phyloP scores from a whole-genome alignment of 768 basidiomycete species.

The Tricholoma terreum region DNA sequence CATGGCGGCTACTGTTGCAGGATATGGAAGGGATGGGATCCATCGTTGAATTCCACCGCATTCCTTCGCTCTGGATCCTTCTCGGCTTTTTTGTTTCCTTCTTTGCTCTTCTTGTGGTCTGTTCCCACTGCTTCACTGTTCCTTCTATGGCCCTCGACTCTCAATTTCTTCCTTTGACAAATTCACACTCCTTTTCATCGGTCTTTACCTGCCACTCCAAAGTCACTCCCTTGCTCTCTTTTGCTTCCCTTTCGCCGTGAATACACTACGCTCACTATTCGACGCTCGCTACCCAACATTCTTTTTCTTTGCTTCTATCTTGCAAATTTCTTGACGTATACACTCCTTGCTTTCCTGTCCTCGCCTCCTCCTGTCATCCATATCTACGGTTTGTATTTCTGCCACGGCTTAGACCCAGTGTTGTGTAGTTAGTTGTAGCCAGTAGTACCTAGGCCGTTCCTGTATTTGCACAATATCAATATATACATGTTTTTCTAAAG shows the following conservation, averaged over 20 bases:
- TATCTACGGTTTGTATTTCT: not conserved
- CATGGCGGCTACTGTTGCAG: slow-evolving; percentile 11
- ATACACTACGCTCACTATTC: not conserved
- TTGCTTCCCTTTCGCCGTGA: not conserved
- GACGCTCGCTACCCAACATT: not conserved
- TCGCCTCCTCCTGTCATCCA: not conserved
- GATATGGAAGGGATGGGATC: slow-evolving; percentile 7
- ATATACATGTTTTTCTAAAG: too few species aligned
- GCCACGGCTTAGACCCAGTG: not conserved
- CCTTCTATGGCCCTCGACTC: too few species aligned
- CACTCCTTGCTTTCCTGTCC: not conserved
- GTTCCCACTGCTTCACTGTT: too few species aligned
- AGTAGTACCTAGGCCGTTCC: not conserved
- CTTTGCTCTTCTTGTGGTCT: not conserved
- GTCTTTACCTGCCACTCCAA: not conserved
- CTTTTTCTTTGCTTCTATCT: not conserved
- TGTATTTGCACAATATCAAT: not conserved
- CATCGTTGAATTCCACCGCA: slow-evolving; percentile 3
- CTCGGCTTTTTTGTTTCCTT: not conserved
- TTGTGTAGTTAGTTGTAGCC: not conserved
- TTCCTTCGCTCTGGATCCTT: not conserved
- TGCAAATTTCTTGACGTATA: too few species aligned
- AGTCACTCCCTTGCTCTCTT: not conserved
- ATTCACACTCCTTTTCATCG: not conserved
- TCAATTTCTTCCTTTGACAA: too few species aligned